Base-by-base conservation (phyloP, 2,329 filamentous ascomycete species). In the Alternaria consortialis region DNA sequence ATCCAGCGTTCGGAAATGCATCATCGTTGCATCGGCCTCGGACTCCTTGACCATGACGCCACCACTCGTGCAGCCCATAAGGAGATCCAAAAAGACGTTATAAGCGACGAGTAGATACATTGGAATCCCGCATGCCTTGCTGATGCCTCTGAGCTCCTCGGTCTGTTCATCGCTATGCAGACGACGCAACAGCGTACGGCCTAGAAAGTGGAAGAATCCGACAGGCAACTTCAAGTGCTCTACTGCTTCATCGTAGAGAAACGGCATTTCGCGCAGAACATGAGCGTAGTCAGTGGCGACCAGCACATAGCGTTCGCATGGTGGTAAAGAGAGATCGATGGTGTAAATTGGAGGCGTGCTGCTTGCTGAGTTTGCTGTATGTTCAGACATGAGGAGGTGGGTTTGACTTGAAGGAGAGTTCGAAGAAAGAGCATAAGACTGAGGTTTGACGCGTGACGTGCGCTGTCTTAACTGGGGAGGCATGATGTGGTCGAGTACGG, bases 1-100 rank as follows among this genome's bases (percentile, higher is more conserved):
- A 61, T 84, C 82, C 40, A 84, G 63, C 3, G 84, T 86, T 15
- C 86, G 79, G 64, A 87, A 87, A 72, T 87, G 86, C 63, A 87
- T 68, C 77, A 87, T 82, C 36, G 77, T 75, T 20, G 66, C 62
- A 64, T 32, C 64, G 15, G 57, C 43, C 23, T 29, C 47, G 11
- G n/a, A 17, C 13, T 69, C 70, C 32, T 66, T 61, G 8, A 79
- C 71, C 34, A 73, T 63, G 6, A 79, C 77, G 15, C 81, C 86
- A 23, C 86, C 86, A 62, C 86, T 89, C 1, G 88, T 90, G 71
- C 89, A 91, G 2, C 88, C 88, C 76, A 91, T 84, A 36, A 91
- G 79, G 5, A 86, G 77, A 67, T 91, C 89, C 1, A 91, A 79
- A 2, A 90, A 75, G 2, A 87, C 85, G 66, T 91, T 91, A 66